These are phyloP conservation scores for Eurotiales sp. DNA, from an alignment of 2,329 filamentous ascomycete species.

Conservation along the genomic window DNA sequence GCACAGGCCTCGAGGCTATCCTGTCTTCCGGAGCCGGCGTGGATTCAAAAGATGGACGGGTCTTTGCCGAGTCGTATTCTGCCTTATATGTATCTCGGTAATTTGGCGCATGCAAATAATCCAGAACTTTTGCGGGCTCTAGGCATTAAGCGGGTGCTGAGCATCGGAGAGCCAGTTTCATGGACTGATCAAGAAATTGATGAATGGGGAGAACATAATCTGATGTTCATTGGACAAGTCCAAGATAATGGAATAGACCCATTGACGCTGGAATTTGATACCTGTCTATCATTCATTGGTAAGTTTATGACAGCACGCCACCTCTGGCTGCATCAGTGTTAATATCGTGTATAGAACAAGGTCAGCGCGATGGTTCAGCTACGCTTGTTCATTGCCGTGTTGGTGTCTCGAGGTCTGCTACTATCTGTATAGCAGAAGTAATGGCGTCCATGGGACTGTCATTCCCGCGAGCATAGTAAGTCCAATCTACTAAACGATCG, in stretches of 20 bases:
- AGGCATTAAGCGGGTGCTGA: slow-evolving; percentile 83
- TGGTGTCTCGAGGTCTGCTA: slow-evolving; percentile 90
- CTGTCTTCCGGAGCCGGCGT: slow-evolving; percentile 58
- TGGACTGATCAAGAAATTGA: slow-evolving; percentile 72
- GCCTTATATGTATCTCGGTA: slow-evolving; percentile 94
- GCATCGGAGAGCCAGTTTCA: slow-evolving; percentile 81
- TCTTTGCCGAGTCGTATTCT: slow-evolving; percentile 85
- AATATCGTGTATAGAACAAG: slow-evolving; percentile 70
- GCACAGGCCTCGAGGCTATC: slow-evolving; percentile 22
- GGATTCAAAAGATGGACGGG: slow-evolving; percentile 81
- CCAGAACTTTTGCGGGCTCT: slow-evolving; percentile 73
- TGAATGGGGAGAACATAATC: slow-evolving; percentile 71
- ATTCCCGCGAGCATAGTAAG: slow-evolving; percentile 82
- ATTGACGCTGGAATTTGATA: slow-evolving; percentile 76
- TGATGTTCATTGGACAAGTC: slow-evolving; percentile 77
- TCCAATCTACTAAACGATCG: too few relatives aligned
- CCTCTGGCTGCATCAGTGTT: too few relatives aligned
- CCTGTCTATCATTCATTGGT: slow-evolving; percentile 92
- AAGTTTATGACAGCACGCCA: too few relatives aligned
- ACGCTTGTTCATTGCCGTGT: slow-evolving; percentile 96
- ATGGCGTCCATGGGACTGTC: slow-evolving; percentile 79
- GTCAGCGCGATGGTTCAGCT: slow-evolving; percentile 70
- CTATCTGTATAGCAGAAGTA: slow-evolving; percentile 97
- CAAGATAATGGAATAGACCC: slow-evolving; percentile 98
- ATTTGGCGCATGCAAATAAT: slow-evolving; percentile 90